Evolutionary conservation across 805 yeast genomes (phyloP).

Genomic region (Torulaspora microellipsoides): DNA sequence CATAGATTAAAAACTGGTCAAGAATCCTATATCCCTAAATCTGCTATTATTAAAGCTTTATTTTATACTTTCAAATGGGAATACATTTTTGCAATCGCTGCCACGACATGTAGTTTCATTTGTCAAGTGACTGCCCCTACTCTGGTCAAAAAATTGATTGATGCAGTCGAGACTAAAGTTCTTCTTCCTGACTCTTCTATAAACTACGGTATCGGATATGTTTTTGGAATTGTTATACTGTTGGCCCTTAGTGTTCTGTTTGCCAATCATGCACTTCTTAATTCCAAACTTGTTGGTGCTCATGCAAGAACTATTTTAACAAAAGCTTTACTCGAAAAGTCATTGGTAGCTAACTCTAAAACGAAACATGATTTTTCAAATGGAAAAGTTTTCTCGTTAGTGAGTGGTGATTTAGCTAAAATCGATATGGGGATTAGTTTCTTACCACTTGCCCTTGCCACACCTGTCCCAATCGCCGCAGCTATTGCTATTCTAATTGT

Average conservation of each 20-base stretch:
- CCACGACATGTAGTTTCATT: conserved; percentile 44
- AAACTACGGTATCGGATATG: conserved; percentile 55
- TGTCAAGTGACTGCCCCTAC: conserved; percentile 50
- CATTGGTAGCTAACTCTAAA: conserved; percentile 51
- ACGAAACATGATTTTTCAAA: conserved; percentile 53
- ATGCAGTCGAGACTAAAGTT: conserved; percentile 45
- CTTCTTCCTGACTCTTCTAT: conserved; percentile 36
- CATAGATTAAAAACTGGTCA: conserved; percentile 19
- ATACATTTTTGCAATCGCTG: conserved; percentile 39
- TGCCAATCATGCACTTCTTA: conserved; percentile 49
- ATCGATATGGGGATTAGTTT: conserved; percentile 64
- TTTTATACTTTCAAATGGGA: conserved; percentile 47
- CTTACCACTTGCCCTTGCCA: conserved; percentile 47
- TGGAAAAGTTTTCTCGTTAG: conserved; percentile 63
- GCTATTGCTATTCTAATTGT: conserved; percentile 53
- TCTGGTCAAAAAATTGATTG: conserved; percentile 49
- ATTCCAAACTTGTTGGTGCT: conserved; percentile 58
- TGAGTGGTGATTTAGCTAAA: conserved; percentile 74
- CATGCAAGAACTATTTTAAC: conserved; percentile 61
- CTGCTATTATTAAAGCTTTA: conserved; percentile 40
- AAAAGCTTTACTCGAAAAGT: conserved; percentile 59
- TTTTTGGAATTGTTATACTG: conserved; percentile 48
- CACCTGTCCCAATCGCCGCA: conserved; percentile 54
- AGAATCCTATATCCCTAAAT: conserved; percentile 35
- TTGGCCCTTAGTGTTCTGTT: conserved; percentile 38